Conservation (phyloP, 371 early-diverging fungal species). For the Encephalitozoon intestinalis region DNA sequence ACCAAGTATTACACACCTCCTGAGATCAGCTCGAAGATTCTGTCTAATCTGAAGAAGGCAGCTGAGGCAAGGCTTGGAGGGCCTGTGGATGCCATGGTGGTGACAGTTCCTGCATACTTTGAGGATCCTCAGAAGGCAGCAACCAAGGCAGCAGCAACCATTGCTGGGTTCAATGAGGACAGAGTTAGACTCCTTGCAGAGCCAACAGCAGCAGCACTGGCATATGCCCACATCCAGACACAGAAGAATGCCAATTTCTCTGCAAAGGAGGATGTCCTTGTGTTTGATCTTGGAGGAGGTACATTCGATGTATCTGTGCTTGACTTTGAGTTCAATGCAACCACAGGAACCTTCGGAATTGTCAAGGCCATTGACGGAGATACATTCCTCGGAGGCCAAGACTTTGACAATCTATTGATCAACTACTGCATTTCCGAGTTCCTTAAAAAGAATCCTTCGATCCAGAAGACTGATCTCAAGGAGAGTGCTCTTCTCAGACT, state of each 20-base stretch:
- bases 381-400: constrained; percentile 94
- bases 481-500: constrained; percentile 52
- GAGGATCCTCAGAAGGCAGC: constrained; percentile 51
- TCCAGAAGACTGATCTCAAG: constrained; percentile 18
- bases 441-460: constrained; percentile 66
- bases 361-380: constrained; percentile 88
- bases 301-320: constrained; percentile 90
- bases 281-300: constrained; percentile 92
- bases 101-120: constrained; percentile 61
- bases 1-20: constrained; percentile 34
- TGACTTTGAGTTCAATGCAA: constrained; percentile 72
- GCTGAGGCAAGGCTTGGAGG: constrained; percentile 41
- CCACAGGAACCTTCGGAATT: constrained; percentile 67
- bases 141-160: constrained; percentile 55
- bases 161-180: constrained; percentile 51
- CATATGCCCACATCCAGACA: constrained; percentile 50
- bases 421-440: constrained; percentile 75
- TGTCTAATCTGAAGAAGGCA: constrained; percentile 38
- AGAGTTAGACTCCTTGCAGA: constrained; percentile 53
- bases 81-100: constrained; percentile 34
- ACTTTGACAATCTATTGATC: constrained; percentile 84
- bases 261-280: constrained; percentile 64
- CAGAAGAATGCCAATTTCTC: neutral
- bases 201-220: constrained; percentile 61
- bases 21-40: constrained; percentile 39